A percentile compares a stretch with the other conserved stretches of the same genome.
These are phyloP conservation scores for Entrophospora sp. DNA, from an alignment of 192 early-diverging fungal species.

Conservation along the genomic window DNA sequence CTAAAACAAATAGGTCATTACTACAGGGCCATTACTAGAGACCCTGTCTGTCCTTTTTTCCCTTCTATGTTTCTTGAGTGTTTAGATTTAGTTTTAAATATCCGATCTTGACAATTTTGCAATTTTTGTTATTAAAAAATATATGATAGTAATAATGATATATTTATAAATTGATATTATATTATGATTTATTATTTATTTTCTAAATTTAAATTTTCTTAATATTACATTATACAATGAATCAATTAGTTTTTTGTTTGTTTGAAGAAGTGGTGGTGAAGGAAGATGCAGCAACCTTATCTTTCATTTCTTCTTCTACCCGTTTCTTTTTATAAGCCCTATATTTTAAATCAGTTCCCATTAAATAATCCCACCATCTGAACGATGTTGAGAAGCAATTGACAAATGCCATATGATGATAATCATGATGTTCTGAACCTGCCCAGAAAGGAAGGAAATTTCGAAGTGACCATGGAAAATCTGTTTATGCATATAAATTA, in stretches of 20 bases:
- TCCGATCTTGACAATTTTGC: no score
- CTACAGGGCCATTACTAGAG: no score
- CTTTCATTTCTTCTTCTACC: slow-evolving; percentile 26
- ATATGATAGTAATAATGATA: no score
- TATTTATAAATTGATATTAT: no score
- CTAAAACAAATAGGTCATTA: no score
- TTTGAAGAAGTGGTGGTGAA: not conserved
- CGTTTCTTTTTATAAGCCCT: slow-evolving; percentile 46
- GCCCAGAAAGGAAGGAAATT: slow-evolving; percentile 85
- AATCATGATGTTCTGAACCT: slow-evolving; percentile 89
- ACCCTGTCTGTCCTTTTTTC: no score
- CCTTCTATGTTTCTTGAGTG: no score
- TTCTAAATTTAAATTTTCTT: no score
- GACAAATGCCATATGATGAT: slow-evolving; percentile 78
- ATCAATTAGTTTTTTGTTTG: not conserved
- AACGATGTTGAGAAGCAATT: slow-evolving; percentile 79
- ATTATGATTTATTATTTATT: no score
- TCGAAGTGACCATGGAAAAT: slow-evolving; percentile 90
- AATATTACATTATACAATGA: no score
- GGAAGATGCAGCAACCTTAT: not conserved
- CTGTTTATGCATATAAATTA: slow-evolving; percentile 14
- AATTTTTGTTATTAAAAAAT: no score
- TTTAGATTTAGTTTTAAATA: no score
- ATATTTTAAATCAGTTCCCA: slow-evolving; percentile 80
- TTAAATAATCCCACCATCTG: slow-evolving; percentile 83